phyloP scores from a whole-genome alignment of 192 early-diverging fungal species.

The Linnemannia hyalina region DNA sequence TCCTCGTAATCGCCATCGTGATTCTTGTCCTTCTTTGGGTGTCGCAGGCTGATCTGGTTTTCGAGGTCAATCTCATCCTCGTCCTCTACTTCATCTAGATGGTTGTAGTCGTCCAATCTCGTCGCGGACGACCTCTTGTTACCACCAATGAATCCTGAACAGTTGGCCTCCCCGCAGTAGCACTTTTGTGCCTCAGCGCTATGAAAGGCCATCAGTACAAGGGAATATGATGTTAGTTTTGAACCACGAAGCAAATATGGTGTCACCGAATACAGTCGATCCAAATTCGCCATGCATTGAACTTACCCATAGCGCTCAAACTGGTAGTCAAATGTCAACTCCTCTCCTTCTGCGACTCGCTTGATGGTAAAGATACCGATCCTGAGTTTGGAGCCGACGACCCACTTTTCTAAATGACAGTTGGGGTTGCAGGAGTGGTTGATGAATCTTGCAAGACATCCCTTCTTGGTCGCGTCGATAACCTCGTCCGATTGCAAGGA shows the following conservation, averaged over 20 bases:
- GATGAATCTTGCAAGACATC: conserved; percentile 95
- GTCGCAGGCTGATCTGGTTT: conserved; percentile 68
- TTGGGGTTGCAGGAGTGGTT: conserved; percentile 99
- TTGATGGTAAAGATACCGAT: conserved; percentile 96
- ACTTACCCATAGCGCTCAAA: conserved; percentile 93
- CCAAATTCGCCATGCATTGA: not conserved
- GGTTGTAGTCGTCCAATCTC: conserved; percentile 57
- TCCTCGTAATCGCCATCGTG: conserved; percentile 55
- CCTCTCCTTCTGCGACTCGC: conserved; percentile 82
- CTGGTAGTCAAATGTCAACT: conserved; percentile 99
- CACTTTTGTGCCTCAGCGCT: conserved; percentile 92
- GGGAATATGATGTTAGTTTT: not conserved
- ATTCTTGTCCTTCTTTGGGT: conserved; percentile 63
- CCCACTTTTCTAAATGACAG: conserved; percentile 96
- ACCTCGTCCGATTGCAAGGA: conserved; percentile 92
- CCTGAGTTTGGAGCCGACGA: conserved; percentile 87
- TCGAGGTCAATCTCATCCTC: conserved; percentile 66
- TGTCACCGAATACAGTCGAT: not conserved
- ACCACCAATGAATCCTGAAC: conserved; percentile 94
- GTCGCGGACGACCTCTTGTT: conserved; percentile 75
- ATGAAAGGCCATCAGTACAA: conserved; percentile 14
- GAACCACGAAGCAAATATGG: not conserved
- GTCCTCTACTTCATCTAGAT: conserved; percentile 67
- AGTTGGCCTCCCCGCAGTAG: conserved; percentile 90
- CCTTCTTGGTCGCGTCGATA: conserved; percentile 95